Percentiles rank a stretch among this genome's conserved stretches.
phyloP scores from a whole-genome alignment of 441 rosid genomes.

The Populus tomentosa region DNA sequence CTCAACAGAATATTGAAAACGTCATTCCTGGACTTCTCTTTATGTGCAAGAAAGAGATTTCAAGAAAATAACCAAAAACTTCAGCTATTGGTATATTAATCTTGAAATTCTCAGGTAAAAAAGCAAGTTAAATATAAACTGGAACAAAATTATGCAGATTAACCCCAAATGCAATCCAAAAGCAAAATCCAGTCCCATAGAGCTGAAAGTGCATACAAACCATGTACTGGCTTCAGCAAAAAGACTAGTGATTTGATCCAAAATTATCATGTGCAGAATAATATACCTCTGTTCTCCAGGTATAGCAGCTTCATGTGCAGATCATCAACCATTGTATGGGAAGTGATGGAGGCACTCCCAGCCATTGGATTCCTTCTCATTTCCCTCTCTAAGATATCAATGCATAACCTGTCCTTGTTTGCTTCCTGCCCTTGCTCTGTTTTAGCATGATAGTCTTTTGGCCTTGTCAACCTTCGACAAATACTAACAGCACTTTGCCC shows the following conservation, averaged over 20 bases:
- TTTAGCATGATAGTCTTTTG: slow-evolving; percentile 71
- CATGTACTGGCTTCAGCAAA: background rate
- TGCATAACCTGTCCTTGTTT: slow-evolving; percentile 71
- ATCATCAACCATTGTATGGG: slow-evolving; percentile 53
- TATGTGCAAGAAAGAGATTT: background rate
- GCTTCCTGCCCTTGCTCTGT: slow-evolving; percentile 64
- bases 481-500: slow-evolving; percentile 78
- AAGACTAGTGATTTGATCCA: background rate
- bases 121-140: background rate
- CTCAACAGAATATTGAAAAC: background rate
- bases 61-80: background rate
- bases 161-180: background rate
- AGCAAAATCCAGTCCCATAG: background rate
- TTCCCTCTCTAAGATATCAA: slow-evolving; percentile 76
- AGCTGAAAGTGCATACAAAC: background rate
- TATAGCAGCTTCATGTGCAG: slow-evolving; percentile 71
- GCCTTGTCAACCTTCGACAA: slow-evolving; percentile 74
- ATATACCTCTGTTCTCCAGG: slow-evolving; percentile 88
- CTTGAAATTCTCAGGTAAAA: background rate
- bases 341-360: slow-evolving; percentile 35
- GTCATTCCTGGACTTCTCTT: background rate
- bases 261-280: slow-evolving; percentile 8
- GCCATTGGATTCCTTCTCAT: slow-evolving; percentile 60
- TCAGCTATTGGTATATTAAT: background rate
- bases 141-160: background rate